Conservation (phyloP, 2,329 filamentous ascomycete genomes). For the Fonsecaea pedrosoi region DNA sequence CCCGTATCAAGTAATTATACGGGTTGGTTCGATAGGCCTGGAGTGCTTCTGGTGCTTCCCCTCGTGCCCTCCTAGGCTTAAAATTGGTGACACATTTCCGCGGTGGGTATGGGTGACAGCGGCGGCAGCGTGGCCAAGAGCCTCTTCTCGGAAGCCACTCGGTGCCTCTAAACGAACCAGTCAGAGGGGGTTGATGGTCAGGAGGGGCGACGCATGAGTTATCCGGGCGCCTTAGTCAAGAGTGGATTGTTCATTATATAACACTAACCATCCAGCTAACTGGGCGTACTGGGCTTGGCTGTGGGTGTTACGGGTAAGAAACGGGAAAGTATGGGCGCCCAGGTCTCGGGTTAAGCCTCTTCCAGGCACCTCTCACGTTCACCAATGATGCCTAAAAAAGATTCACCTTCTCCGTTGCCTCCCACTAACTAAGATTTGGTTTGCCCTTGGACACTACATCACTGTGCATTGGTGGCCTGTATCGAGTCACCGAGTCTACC, state of each 20-base stretch:
- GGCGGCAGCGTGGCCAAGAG: background rate
- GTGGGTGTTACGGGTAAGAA: background rate
- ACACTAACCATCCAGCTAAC: background rate
- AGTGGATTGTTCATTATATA: background rate
- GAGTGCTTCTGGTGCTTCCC: background rate
- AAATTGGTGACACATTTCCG: constrained; percentile 9
- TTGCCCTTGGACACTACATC: background rate
- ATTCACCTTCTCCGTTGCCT: background rate
- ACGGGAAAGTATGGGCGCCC: background rate
- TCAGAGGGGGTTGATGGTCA: background rate
- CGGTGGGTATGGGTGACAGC: background rate
- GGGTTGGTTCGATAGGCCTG: background rate
- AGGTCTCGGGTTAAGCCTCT: background rate
- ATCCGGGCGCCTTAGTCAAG: background rate
- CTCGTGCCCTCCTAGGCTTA: background rate
- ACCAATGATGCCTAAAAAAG: background rate
- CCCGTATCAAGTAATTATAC: constrained; percentile 6
- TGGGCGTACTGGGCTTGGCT: background rate
- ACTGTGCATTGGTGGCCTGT: constrained; percentile 1
- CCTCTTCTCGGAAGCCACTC: background rate
- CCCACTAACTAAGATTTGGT: background rate
- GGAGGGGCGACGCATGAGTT: background rate
- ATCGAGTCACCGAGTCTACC: background rate
- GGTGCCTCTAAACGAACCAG: constrained; percentile 4
- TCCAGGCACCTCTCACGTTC: background rate